Evolutionary conservation across 2,329 filamentous ascomycete genomes (phyloP), one percentile per base, ranked within the genome.

Genomic region (Aspergillus felis): DNA sequence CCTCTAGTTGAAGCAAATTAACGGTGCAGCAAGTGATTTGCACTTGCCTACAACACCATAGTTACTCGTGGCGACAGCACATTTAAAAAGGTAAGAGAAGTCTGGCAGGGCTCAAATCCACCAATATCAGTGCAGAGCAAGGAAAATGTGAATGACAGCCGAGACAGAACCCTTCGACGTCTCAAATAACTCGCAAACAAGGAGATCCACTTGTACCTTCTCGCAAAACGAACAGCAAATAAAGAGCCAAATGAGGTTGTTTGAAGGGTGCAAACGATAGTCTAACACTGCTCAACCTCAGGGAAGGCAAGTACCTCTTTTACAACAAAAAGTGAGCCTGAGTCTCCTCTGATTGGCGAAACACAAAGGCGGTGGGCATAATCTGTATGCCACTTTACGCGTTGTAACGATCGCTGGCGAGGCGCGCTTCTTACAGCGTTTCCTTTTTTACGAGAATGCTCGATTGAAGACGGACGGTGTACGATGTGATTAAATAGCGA

Each of bases 361-460:
- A n/a, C 24, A n/a, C 1, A 3, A 65, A 65, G 64, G 66, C 66
- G 66, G 66, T 68, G 47, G 62, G 35, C 2, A n/a, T 35, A 50
- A 51, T 38, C 22, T 25, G 42, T 50, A 24, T 44, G 35, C 57
- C 60, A 66, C 64, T 66, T 64, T 65, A 66, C 64, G 64, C 64
- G 64, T 51, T 51, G 27, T 12, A 51, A n/a, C 51, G 32, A 17
- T 17, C 32, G 5, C 14, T 17, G 5, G 5, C 6, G 14, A 55
- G 53, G 63, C 61, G 61, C 63, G 64, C 56, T 50, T 61, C 20
- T 20, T 9, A 14, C 22, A 29, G 54, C 20, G 6, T 35, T 24
- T 46, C 8, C 41, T 1, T 20, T 10, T 44, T 9, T 24, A 17
- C 12, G 32, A 38, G 32, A 17, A 35, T 38, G 2, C 32, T 38